Conservation (phyloP, 371 early-diverging fungal genomes). For the Chytridium lagenaria region DNA sequence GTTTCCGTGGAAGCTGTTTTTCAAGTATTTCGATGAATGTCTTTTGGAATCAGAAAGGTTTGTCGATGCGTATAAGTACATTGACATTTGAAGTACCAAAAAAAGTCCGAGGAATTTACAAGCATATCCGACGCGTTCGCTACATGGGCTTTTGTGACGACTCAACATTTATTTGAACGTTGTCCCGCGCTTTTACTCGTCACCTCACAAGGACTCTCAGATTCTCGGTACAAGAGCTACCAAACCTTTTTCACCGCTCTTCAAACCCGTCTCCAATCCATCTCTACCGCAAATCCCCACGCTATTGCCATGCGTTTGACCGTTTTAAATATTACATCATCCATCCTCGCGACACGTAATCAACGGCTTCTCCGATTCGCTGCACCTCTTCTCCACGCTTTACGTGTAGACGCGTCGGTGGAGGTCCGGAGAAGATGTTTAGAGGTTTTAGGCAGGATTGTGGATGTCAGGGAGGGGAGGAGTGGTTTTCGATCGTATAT, state of each 20-base stretch:
- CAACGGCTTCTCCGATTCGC: not conserved
- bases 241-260: not conserved
- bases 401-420: not conserved
- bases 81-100: not conserved
- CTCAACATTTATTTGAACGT: not conserved
- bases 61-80: not conserved
- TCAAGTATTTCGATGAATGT: not conserved
- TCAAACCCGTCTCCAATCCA: not conserved
- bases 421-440: not conserved
- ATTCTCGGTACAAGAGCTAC: conserved; percentile 6
- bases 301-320: no score
- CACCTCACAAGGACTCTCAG: not conserved
- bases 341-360: not conserved
- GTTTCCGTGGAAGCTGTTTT: not conserved
- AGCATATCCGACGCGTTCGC: not conserved
- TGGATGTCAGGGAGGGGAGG: not conserved
- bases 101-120: not conserved
- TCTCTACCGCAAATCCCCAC: not conserved
- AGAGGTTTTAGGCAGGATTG: not conserved
- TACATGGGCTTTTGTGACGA: not conserved
- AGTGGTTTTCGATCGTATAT: not conserved
- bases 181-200: not conserved
- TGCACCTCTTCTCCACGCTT: conserved; percentile 6
- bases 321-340: not conserved
- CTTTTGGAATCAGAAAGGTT: not conserved